phyloP scores from a whole-genome alignment of 352 stramenopile species.

The Pythium insidiosum region DNA sequence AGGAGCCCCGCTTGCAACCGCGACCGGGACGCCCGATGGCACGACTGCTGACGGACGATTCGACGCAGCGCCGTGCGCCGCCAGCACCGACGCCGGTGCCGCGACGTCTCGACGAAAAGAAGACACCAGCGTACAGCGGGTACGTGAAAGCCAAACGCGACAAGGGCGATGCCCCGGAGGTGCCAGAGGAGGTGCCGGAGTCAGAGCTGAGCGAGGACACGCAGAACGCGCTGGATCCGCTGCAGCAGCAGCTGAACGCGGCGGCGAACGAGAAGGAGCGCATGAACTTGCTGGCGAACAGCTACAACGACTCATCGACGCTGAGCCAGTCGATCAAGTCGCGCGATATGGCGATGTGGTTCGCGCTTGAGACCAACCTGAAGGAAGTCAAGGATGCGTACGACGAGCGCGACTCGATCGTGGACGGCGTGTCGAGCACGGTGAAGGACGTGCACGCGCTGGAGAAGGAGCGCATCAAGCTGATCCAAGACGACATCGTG shows the following conservation, averaged over 20 bases:
- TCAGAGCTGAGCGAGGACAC: neutral
- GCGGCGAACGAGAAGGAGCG: slow-evolving; percentile 1
- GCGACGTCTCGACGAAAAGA: no score
- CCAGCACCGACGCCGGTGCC: no score
- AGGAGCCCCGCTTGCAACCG: no score
- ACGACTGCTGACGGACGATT: no score
- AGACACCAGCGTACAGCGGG: no score
- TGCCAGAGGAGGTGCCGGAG: neutral
- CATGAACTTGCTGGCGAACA: slow-evolving; percentile 1
- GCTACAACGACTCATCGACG: slow-evolving; percentile 1
- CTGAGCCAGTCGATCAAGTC: slow-evolving; percentile 9
- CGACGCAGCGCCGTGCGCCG: no score
- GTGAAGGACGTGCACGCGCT: slow-evolving; percentile 3
- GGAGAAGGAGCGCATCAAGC: slow-evolving; percentile 1
- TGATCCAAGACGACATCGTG: slow-evolving; percentile 3
- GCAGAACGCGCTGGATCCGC: neutral
- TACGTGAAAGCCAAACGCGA: no score
- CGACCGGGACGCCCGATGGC: no score
- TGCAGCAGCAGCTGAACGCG: slow-evolving; percentile 1
- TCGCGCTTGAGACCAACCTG: slow-evolving; percentile 3
- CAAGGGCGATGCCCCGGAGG: no score
- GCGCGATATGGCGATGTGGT: slow-evolving; percentile 4
- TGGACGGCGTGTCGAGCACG: slow-evolving; percentile 1
- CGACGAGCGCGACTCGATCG: slow-evolving; percentile 2
- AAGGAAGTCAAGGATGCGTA: slow-evolving; percentile 6